Evolutionary conservation across 2,329 filamentous ascomycete genomes (phyloP), one percentile per base, ranked within the genome.

Genomic region (Aspergillus ochraceus): DNA sequence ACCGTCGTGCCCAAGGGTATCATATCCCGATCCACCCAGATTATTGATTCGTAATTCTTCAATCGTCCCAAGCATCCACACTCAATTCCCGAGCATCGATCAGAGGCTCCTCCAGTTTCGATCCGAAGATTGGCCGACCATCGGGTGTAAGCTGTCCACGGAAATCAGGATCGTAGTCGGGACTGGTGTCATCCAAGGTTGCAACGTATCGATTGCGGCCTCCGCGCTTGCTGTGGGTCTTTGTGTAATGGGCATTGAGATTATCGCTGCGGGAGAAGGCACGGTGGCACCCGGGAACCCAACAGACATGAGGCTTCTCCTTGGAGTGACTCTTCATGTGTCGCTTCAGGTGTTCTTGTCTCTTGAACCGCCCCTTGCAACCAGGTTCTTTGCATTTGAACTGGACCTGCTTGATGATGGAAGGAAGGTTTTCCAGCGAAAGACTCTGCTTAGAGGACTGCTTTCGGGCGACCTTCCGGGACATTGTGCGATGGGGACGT

Each of bases 311-410:
- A 4, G 74, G 74, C 66, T 77, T 77, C 53, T 78, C 75, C 59
- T 77, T 75, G 32, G 78, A 79, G 57, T 81, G 79, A 17, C 75
- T 81, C 67, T 76, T 79, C 70, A 79, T 77, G 64, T 83, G 81
- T 11, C 80, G 70, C 69, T 81, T 81, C 19, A 82, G 68, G 58
- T 82, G 80, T 62, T 83, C 80, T 60, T 80, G 78, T 52, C 81
- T 69, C 70, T 80, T 79, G 67, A 83, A 83, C 5, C 75, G 75
- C 8, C 76, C 76, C 57, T 74, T 74, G 64, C 80, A 81, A 8
- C 76, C 77, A 2, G 74, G 72, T 51, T 76, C 73, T 46, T 74
- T 72, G 70, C 80, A 77, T 62, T 74, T 71, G 65, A 79, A 76
- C 36, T 76, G 74, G 2, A 80, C 72, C 68, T 77, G 72, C 53